Conservation (phyloP, 495 filamentous ascomycete species). For the Podospora anserina region DNA sequence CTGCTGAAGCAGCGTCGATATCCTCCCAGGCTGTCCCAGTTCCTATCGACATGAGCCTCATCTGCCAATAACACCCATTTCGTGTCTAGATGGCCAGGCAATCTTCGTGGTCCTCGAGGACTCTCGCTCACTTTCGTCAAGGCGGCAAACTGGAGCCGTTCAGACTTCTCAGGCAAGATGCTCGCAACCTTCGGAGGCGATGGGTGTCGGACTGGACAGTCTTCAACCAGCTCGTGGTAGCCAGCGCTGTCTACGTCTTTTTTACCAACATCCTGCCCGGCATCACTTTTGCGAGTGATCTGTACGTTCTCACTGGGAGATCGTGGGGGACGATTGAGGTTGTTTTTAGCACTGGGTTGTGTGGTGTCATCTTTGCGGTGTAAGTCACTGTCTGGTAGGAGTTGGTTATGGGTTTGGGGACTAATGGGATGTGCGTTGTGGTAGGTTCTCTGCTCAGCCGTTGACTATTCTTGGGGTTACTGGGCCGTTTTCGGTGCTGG, state of each 20-base stretch:
- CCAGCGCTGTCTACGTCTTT: slow-evolving; percentile 70
- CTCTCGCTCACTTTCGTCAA: slow-evolving; percentile 12
- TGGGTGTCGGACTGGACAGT: slow-evolving; percentile 65
- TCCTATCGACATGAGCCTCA: not conserved
- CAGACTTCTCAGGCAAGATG: slow-evolving; percentile 60
- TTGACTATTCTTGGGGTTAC: slow-evolving; percentile 70
- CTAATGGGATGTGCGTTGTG: not conserved
- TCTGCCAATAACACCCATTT: not conserved
- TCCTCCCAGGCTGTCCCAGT: not conserved
- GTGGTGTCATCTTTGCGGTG: slow-evolving; percentile 64
- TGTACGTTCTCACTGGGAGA: slow-evolving; percentile 63
- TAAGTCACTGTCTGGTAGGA: slow-evolving; percentile 32
- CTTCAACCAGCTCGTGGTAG: slow-evolving; percentile 70
- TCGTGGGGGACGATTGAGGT: slow-evolving; percentile 71
- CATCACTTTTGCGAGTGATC: slow-evolving; percentile 69
- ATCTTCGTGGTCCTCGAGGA: slow-evolving; percentile 10
- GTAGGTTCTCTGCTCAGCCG: slow-evolving; percentile 64
- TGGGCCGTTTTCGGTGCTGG: slow-evolving; percentile 69
- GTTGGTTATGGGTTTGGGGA: not conserved
- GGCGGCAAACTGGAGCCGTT: slow-evolving; percentile 51
- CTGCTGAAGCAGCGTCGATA: not conserved
- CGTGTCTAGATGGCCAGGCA: not conserved
- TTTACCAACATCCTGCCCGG: slow-evolving; percentile 72
- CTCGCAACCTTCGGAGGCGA: slow-evolving; percentile 50
- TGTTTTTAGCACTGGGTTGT: slow-evolving; percentile 67